phyloP scores from a whole-genome alignment of 139 green algal species.

The Chlamydomonas incerta region DNA sequence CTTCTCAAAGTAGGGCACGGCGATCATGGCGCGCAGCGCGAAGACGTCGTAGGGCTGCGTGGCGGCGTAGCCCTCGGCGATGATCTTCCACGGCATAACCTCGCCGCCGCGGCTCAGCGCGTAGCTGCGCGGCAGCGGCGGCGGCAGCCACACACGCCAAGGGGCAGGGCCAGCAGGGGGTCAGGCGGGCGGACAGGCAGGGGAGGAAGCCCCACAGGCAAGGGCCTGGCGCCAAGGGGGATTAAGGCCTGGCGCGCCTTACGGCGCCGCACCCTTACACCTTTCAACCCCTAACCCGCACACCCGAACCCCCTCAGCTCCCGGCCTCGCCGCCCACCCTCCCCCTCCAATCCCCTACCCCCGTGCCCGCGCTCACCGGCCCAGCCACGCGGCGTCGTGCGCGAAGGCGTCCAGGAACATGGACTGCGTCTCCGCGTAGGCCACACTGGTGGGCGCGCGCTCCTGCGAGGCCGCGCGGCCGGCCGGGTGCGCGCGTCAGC shows the following conservation, averaged over 20 bases:
- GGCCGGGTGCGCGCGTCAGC: too few species aligned
- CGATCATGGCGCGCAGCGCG: slow-evolving; percentile 76
- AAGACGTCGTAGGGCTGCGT: slow-evolving; percentile 77
- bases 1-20: slow-evolving; percentile 89
- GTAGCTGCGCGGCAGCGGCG: background rate
- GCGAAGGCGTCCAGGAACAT: slow-evolving; percentile 81
- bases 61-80: slow-evolving; percentile 70
- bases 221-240: too few species aligned
- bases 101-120: slow-evolving; percentile 49
- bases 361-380: slow-evolving; percentile 61
- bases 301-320: too few species aligned
- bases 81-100: slow-evolving; percentile 73
- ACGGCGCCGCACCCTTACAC: too few species aligned
- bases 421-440: slow-evolving; percentile 80
- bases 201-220: too few species aligned
- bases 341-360: too few species aligned
- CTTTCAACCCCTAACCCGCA: too few species aligned
- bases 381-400: slow-evolving; percentile 81
- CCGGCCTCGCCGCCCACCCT: too few species aligned
- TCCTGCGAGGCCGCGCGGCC: slow-evolving; percentile 24
- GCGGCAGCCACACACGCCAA: too few species aligned
- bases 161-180: too few species aligned
- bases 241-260: too few species aligned
- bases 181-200: too few species aligned
- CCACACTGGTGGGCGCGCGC: slow-evolving; percentile 78